A percentile compares a stretch with the other conserved stretches of the same genome.
Conservation (phyloP, 257 asterid species). For the Plantago ovata region DNA sequence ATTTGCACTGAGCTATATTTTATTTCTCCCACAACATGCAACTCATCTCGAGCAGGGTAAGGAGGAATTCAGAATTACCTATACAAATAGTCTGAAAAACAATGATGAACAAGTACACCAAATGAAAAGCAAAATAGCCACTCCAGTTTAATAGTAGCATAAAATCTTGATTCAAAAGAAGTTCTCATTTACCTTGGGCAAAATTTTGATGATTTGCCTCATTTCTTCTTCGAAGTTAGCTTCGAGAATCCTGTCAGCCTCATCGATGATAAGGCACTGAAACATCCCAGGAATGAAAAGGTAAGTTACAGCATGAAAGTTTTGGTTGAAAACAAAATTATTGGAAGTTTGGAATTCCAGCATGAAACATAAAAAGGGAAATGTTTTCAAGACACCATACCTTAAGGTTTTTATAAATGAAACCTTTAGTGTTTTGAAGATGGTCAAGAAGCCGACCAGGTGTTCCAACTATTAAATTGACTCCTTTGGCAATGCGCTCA, state of each 20-base stretch:
- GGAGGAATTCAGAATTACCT: no score
- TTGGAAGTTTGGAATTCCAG: background rate
- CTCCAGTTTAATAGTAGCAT: background rate
- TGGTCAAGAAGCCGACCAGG: conserved; percentile 99
- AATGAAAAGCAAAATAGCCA: background rate
- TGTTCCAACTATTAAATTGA: conserved; percentile 71
- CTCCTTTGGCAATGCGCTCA: conserved; percentile 78
- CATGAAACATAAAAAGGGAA: background rate
- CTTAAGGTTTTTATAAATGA: conserved; percentile 75
- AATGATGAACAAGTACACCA: background rate
- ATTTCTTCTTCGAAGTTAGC: conserved; percentile 92
- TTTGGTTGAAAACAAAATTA: no score
- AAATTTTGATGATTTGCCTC: conserved; percentile 69
- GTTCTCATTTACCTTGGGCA: conserved; percentile 69
- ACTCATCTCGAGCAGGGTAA: no score
- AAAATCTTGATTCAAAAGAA: conserved; percentile 1
- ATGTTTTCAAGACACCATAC: conserved; percentile 23
- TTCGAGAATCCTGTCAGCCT: conserved; percentile 97
- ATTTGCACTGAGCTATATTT: no score
- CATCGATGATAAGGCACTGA: conserved; percentile 95
- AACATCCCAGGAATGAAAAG: conserved; percentile 23
- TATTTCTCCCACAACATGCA: no score
- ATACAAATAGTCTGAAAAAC: no score
- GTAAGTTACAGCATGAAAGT: conserved; percentile 5
- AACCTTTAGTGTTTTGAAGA: conserved; percentile 85